Evolutionary conservation across 352 stramenopile species (phyloP).

Genomic region (Phytopythium oedochilum): DNA sequence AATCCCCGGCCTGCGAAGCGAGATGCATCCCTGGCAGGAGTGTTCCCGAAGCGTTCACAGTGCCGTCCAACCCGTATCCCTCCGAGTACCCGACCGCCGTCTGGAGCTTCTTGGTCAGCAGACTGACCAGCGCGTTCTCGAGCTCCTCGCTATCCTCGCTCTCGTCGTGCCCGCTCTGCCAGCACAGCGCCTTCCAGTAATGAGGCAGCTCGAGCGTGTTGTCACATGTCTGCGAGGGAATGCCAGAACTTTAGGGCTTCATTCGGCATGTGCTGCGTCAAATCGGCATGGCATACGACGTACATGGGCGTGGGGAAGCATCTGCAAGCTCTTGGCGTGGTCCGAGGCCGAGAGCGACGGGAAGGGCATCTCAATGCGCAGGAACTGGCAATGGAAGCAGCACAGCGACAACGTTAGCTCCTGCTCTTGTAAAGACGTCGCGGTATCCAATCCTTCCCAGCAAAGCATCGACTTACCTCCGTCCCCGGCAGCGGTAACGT

Average conservation of each 20-base stretch:
- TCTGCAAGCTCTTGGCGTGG: conserved; percentile 38
- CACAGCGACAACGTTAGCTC: conserved; percentile 1
- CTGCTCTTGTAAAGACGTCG: background rate
- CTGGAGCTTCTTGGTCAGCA: conserved; percentile 49
- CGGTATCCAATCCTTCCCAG: background rate
- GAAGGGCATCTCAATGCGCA: conserved; percentile 78
- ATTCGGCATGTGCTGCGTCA: too few species aligned
- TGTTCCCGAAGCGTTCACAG: conserved; percentile 13
- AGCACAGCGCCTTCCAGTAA: conserved; percentile 72
- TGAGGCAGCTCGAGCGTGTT: conserved; percentile 70
- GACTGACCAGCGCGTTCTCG: conserved; percentile 32
- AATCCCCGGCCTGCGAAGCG: background rate
- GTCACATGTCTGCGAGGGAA: conserved; percentile 58
- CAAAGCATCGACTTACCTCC: conserved; percentile 34
- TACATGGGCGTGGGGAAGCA: conserved; percentile 75
- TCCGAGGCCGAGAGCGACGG: conserved; percentile 31
- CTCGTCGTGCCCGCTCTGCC: conserved; percentile 30
- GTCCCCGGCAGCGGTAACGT: conserved; percentile 54
- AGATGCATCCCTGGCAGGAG: conserved; percentile 12
- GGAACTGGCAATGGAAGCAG: conserved; percentile 30
- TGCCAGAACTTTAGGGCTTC: too few species aligned
- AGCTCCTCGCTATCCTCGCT: conserved; percentile 16
- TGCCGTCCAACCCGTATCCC: conserved; percentile 63
- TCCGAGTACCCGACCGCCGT: conserved; percentile 55
- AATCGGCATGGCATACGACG: too few species aligned